These are phyloP conservation scores for Ganoderma lucidum DNA, from an alignment of 1,284 basidiomycete genomes.

Conservation along the genomic window DNA sequence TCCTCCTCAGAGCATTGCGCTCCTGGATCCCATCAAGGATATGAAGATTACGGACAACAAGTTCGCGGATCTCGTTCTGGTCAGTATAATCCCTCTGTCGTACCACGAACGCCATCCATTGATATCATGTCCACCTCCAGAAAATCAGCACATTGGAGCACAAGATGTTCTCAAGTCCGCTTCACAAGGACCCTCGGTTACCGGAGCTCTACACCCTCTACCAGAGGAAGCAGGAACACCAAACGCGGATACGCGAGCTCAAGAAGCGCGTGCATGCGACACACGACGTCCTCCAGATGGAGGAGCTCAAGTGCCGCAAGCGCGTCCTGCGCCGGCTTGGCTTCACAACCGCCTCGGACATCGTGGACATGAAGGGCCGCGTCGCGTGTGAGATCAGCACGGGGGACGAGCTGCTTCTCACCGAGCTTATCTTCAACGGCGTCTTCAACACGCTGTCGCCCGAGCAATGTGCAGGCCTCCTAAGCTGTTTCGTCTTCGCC, in stretches of 20 bases:
- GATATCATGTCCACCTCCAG: conserved; percentile 47
- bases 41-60: conserved; percentile 97
- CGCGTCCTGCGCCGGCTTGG: conserved; percentile 92
- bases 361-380: conserved; percentile 97
- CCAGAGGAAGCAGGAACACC: conserved; percentile 77
- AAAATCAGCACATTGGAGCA: conserved; percentile 92
- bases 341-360: conserved; percentile 90
- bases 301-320: conserved; percentile 97
- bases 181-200: conserved; percentile 80
- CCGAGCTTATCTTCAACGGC: conserved; percentile 98
- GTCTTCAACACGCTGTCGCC: conserved; percentile 92
- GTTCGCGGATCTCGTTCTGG: conserved; percentile 88
- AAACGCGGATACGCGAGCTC: conserved; percentile 75
- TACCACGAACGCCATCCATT: neutral
- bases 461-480: conserved; percentile 91
- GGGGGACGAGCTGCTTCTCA: conserved; percentile 95
- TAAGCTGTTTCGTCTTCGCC: conserved; percentile 97
- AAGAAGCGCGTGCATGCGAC: conserved; percentile 90
- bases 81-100: conserved; percentile 40
- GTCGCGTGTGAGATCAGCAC: conserved; percentile 99
- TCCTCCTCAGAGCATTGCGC: conserved; percentile 79
- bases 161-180: conserved; percentile 77
- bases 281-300: conserved; percentile 93
- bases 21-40: conserved; percentile 94
- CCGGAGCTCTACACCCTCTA: conserved; percentile 85